Evolutionary conservation across 345 rosid genomes (phyloP), one percentile per base, ranked within the genome.

Genomic region (Salix viminalis): DNA sequence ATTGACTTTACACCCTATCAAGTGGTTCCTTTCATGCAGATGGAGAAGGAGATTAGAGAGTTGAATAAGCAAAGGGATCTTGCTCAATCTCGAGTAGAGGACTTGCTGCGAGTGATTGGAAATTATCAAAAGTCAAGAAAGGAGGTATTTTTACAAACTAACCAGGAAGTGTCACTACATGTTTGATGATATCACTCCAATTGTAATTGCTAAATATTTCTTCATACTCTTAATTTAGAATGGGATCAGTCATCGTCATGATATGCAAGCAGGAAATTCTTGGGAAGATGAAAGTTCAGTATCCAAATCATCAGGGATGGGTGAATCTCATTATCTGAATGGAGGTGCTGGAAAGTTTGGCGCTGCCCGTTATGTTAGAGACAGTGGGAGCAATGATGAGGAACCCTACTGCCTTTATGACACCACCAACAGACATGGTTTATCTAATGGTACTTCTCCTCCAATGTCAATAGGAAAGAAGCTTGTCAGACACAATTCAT

Each of bases 21-120:
- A 75, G 50, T 77, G 77, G 72, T 65, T 82, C 78, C 9, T 77
- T 56, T 70, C 65, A 34, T 74, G 83, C 86, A 96, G 99, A 86
- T 96, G 97, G 98, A 90, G 85, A 93, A 87, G 80, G 92, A 92
- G 83, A 90, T 92, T 42, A 87, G 77, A 79, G 98, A 91, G 68
- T 81, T 93, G 84, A 90, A 88, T 28, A 89, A 85, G 87, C 97
- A 92, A 79, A 88, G 96, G 75, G 95, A 96, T 90, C 90, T 86
- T 82, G 94, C 96, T 82, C 91, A 90, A 79, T 89, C 94, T 74
- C 90, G 91, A 48, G 83, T 92, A 61, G 84, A 92, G 81, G 94
- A 96, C 84, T 84, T 93, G 81, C 90, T 91, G 76, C 82, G 61
- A 80, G 79, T 88, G 90, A 84, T 93, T 77, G 89, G 82, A 67